These are phyloP conservation scores for Ascochyta koolunga DNA, from an alignment of 2,329 filamentous ascomycete species.

Conservation along the genomic window DNA sequence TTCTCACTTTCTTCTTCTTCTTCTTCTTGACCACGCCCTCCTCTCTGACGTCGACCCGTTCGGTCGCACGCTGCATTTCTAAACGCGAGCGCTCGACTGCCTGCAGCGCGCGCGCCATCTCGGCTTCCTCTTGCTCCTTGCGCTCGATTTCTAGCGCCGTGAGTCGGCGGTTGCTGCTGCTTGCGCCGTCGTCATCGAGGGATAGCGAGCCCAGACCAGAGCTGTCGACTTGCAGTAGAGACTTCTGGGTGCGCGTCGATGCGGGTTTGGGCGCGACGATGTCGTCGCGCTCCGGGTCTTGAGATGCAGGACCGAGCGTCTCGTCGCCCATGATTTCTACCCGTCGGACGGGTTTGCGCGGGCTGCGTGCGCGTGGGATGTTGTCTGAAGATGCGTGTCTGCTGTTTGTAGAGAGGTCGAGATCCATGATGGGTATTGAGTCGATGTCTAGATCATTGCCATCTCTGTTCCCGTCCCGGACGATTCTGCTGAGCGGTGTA, in stretches of 20 bases:
- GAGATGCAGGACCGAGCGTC: conserved; percentile 50
- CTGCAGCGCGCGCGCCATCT: conserved; percentile 86
- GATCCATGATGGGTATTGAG: conserved; percentile 92
- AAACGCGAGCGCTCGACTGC: conserved; percentile 85
- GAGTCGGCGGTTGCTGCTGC: conserved; percentile 27
- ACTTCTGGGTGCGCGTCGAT: conserved; percentile 60
- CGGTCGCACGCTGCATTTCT: conserved; percentile 85
- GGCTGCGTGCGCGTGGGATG: conserved; percentile 31
- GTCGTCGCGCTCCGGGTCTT: conserved; percentile 35
- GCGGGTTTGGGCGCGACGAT: conserved; percentile 33
- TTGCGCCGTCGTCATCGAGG: conserved; percentile 63
- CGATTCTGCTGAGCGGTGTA: conserved; percentile 80
- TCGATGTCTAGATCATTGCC: conserved; percentile 83
- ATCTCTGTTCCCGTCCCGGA: conserved; percentile 68
- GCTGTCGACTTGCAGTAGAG: conserved; percentile 83
- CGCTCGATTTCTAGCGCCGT: conserved; percentile 65
- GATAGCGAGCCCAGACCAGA: conserved; percentile 77
- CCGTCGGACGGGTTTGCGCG: conserved; percentile 42
- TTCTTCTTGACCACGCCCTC: conserved; percentile 70
- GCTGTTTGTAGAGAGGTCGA: conserved; percentile 67
- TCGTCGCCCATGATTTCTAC: conserved; percentile 57
- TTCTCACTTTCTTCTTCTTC: conserved; percentile 58
- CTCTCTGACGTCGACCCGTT: conserved; percentile 72
- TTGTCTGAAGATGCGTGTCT: conserved; percentile 22
- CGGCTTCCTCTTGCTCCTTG: conserved; percentile 77